A percentile compares a stretch with the other conserved stretches of the same genome.
These are phyloP conservation scores for Neolecta irregularis DNA, from an alignment of 1,139 yeast species.

Conservation along the genomic window DNA sequence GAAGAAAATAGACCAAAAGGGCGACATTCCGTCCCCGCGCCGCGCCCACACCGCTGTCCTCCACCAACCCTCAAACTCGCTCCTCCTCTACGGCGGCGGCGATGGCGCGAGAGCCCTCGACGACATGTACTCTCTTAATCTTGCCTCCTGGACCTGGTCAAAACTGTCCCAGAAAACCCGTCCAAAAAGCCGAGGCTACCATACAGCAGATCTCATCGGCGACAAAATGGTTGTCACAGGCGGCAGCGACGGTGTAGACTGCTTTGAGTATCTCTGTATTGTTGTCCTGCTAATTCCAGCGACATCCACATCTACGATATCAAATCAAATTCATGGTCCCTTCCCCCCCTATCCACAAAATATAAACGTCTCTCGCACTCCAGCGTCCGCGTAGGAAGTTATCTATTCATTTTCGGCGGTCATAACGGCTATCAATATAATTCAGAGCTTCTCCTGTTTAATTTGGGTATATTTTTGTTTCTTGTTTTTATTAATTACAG, in stretches of 20 bases:
- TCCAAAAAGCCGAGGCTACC: constrained; percentile 1
- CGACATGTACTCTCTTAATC: neutral
- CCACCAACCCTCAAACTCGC: neutral
- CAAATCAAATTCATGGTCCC: neutral
- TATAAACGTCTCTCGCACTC: constrained; percentile 1
- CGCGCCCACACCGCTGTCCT: neutral
- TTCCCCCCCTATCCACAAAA: too few species aligned
- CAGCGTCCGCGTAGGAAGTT: neutral
- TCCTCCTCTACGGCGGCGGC: constrained; percentile 1
- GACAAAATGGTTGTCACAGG: constrained; percentile 1
- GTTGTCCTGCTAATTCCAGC: neutral
- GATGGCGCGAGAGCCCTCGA: neutral
- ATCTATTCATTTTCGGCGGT: constrained; percentile 1
- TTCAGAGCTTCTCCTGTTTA: too few species aligned
- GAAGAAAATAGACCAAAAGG: neutral
- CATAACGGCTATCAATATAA: constrained; percentile 5
- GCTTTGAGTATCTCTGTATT: neutral
- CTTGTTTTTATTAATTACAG: too few species aligned
- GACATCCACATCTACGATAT: neutral
- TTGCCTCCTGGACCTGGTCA: constrained; percentile 1
- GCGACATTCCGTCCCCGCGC: neutral
- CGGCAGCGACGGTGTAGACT: neutral
- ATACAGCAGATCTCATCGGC: neutral
- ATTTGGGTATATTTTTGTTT: too few species aligned
- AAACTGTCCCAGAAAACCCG: too few species aligned